These are phyloP conservation scores for Truncatella angustata DNA, from an alignment of 2,329 filamentous ascomycete species.

Conservation along the genomic window DNA sequence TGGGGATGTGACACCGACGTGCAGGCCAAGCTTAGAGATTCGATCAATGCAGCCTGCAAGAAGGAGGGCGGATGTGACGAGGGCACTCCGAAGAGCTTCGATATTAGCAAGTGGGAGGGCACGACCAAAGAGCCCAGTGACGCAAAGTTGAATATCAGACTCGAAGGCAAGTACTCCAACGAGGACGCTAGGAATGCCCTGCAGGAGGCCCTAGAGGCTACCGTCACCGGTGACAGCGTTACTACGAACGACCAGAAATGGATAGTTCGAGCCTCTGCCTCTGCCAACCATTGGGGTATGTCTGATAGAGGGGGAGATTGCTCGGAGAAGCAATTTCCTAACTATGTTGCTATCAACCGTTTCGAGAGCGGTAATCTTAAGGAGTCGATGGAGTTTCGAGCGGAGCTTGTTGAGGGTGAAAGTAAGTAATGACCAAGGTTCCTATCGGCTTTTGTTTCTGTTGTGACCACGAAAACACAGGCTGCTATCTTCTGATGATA, in stretches of 20 bases:
- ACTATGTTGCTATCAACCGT: conserved; percentile 5
- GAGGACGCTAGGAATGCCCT: neutral
- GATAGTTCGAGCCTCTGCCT: neutral
- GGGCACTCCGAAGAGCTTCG: neutral
- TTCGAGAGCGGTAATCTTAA: conserved; percentile 2
- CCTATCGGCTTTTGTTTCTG: neutral
- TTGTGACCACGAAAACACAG: neutral
- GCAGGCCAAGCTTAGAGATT: neutral
- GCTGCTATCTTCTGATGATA: neutral
- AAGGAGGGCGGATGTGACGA: neutral
- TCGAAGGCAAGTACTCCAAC: conserved; percentile 4
- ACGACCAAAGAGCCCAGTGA: neutral
- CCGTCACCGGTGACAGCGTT: neutral
- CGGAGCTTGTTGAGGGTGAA: conserved; percentile 1
- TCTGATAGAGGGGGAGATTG: conserved; percentile 2
- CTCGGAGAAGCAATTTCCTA: neutral
- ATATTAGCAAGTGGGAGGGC: neutral
- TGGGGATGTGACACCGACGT: conserved; percentile 6
- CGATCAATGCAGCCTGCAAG: neutral
- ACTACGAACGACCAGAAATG: neutral
- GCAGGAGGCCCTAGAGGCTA: neutral
- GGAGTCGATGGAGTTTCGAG: neutral
- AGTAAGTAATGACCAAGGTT: neutral
- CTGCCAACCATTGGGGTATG: neutral
- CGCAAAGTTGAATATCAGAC: conserved; percentile 1